Evolutionary conservation across 1,284 basidiomycete genomes (phyloP).

Genomic region (Naganishia cerealis): DNA sequence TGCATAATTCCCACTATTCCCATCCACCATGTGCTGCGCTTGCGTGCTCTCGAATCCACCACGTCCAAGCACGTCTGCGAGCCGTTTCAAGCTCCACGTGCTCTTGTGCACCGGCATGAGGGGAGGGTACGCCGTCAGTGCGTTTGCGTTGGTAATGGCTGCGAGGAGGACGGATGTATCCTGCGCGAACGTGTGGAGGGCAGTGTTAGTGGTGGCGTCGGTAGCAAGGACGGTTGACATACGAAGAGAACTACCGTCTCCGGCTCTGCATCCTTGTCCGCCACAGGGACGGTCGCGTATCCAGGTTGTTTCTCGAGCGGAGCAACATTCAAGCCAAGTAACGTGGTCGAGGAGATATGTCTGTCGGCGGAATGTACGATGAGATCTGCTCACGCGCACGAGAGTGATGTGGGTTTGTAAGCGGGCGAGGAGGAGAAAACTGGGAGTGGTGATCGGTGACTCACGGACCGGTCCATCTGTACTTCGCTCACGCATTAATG

Average conservation of each 20-base stretch:
- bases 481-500: constrained; percentile 17
- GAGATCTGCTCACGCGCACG: neutral
- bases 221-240: neutral
- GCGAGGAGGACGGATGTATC: constrained; percentile 15
- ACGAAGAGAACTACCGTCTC: neutral
- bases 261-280: neutral
- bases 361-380: constrained; percentile 7
- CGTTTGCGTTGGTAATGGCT: neutral
- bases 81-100: constrained; percentile 3
- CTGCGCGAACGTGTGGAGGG: too few relatives aligned
- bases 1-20: constrained; percentile 17
- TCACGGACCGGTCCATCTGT: constrained; percentile 22
- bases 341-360: neutral
- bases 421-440: neutral
- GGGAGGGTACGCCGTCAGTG: neutral
- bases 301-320: neutral
- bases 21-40: neutral
- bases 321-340: neutral
- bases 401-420: neutral
- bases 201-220: neutral
- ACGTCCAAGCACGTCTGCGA: neutral
- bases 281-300: neutral
- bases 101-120: neutral
- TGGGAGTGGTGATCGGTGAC: neutral
- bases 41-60: neutral